These are phyloP conservation scores for Trichoderma arundinaceum DNA, from an alignment of 2,329 filamentous ascomycete species.

Conservation along the genomic window DNA sequence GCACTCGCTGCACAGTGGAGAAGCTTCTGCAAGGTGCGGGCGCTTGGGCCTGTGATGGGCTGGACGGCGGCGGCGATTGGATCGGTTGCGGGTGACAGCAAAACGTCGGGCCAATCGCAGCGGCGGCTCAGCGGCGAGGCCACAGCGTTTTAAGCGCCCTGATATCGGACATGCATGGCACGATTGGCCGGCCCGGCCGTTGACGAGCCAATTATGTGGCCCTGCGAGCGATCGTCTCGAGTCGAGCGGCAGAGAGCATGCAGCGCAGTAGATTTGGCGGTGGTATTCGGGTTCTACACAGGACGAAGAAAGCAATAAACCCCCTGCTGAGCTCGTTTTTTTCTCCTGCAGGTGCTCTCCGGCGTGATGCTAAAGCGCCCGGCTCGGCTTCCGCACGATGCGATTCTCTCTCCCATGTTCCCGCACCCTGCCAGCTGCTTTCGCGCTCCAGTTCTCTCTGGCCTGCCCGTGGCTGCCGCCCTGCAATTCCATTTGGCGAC, in stretches of 20 bases:
- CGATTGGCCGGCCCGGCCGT: conserved; percentile 39
- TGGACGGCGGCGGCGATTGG: conserved; percentile 11
- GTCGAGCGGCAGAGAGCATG: too few relatives aligned
- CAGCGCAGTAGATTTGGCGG: too few relatives aligned
- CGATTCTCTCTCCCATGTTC: background rate
- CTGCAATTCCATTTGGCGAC: conserved; percentile 8
- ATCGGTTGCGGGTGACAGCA: conserved; percentile 25
- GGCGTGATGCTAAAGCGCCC: conserved; percentile 1
- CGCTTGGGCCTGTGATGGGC: conserved; percentile 23
- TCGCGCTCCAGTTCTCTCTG: too few relatives aligned
- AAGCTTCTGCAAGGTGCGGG: conserved; percentile 28
- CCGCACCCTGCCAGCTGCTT: background rate
- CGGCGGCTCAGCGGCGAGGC: background rate
- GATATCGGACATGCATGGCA: conserved; percentile 35
- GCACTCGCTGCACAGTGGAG: conserved; percentile 15
- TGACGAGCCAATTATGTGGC: conserved; percentile 39
- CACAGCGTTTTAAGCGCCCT: conserved; percentile 42
- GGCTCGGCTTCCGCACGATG: conserved; percentile 17
- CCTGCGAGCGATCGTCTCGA: background rate
- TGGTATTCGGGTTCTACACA: too few relatives aligned
- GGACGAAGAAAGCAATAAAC: too few relatives aligned
- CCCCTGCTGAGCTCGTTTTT: background rate
- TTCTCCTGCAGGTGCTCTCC: background rate
- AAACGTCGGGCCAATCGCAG: conserved; percentile 39
- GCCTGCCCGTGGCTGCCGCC: too few relatives aligned